phyloP scores from a whole-genome alignment of 2,329 filamentous ascomycete species.

The Trichoderma atroviride region DNA sequence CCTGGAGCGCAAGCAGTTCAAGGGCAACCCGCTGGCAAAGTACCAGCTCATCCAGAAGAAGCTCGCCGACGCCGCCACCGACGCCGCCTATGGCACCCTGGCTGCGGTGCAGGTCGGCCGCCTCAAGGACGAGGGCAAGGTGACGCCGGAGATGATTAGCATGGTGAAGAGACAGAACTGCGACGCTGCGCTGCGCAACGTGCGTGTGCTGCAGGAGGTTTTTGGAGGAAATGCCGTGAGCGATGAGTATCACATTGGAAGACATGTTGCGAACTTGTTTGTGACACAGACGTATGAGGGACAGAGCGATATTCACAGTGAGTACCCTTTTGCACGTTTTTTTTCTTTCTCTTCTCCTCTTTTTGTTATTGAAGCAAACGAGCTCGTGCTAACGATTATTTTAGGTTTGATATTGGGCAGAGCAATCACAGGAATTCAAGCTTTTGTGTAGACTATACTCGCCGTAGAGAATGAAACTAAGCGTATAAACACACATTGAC shows the following conservation, averaged over 20 bases:
- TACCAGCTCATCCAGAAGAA: constrained; percentile 99
- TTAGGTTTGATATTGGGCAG: constrained; percentile 69
- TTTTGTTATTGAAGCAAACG: neutral
- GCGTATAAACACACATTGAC: neutral
- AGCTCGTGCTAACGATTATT: constrained; percentile 33
- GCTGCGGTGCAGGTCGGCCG: constrained; percentile 89
- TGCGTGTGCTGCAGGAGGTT: constrained; percentile 84
- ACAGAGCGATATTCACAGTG: constrained; percentile 95
- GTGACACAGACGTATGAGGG: constrained; percentile 98
- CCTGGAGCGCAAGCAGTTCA: constrained; percentile 95
- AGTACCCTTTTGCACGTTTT: constrained; percentile 43
- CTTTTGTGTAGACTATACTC: constrained; percentile 61
- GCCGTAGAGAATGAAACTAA: neutral
- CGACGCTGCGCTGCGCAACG: constrained; percentile 80
- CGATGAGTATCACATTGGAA: constrained; percentile 93
- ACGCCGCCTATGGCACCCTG: constrained; percentile 87
- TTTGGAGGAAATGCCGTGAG: constrained; percentile 98
- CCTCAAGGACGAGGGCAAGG: constrained; percentile 88
- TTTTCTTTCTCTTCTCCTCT: too few relatives aligned
- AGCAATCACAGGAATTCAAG: constrained; percentile 75
- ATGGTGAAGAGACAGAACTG: constrained; percentile 99
- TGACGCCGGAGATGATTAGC: constrained; percentile 91
- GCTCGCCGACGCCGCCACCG: constrained; percentile 86
- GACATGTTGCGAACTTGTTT: constrained; percentile 94
- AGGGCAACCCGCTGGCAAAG: constrained; percentile 88